Conservation (phyloP, 1,139 yeast species). For the Wickerhamomyces sp. region DNA sequence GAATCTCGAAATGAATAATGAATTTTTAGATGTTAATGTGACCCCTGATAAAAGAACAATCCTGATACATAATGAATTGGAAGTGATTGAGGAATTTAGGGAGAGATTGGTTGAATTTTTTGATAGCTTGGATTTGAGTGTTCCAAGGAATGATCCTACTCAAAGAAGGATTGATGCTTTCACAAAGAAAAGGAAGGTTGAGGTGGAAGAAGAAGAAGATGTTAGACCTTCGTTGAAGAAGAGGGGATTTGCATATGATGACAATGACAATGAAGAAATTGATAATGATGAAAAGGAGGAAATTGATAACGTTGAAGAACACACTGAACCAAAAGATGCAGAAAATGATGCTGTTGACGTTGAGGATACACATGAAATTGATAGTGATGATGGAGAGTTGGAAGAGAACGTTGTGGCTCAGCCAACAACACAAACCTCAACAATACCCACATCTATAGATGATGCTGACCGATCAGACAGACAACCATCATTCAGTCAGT, state of each 20-base stretch:
- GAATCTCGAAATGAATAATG: conserved; percentile 49
- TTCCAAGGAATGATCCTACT: conserved; percentile 12
- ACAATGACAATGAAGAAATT: not conserved
- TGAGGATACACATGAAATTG: too few species aligned
- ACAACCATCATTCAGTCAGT: too few species aligned
- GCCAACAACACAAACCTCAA: too few species aligned
- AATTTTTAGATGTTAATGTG: conserved; percentile 70
- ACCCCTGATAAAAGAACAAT: conserved; percentile 86
- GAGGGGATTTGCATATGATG: conserved; percentile 1
- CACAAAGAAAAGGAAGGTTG: not conserved
- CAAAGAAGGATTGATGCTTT: conserved; percentile 6
- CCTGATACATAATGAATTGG: conserved; percentile 60
- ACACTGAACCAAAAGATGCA: too few species aligned
- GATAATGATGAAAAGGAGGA: conserved; percentile 3
- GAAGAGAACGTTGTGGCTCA: too few species aligned
- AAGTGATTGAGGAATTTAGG: conserved; percentile 48
- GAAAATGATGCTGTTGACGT: too few species aligned
- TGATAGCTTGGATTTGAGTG: conserved; percentile 38
- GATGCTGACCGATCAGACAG: too few species aligned
- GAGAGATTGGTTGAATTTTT: conserved; percentile 38
- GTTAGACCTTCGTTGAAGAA: not conserved
- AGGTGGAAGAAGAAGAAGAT: conserved; percentile 2
- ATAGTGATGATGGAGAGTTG: too few species aligned
- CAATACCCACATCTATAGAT: too few species aligned
- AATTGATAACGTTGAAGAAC: not conserved